phyloP scores from a whole-genome alignment of 495 filamentous ascomycete species.

The Geoglossum glabrum region DNA sequence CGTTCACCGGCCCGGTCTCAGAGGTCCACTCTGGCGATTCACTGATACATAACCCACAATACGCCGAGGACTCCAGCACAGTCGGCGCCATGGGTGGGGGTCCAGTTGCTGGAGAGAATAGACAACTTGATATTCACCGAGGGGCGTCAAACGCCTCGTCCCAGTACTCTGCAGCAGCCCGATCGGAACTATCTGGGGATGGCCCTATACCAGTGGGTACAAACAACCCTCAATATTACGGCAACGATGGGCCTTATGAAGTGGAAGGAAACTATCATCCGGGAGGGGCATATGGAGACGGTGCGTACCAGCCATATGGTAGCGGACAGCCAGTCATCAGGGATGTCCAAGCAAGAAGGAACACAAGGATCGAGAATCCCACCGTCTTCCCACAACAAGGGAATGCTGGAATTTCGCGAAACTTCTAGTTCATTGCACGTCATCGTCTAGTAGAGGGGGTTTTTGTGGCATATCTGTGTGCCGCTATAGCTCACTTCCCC shows the following conservation, averaged over 20 bases:
- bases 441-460: background rate
- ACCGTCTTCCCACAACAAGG: slow-evolving; percentile 69
- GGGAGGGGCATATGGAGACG: slow-evolving; percentile 20
- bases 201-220: slow-evolving; percentile 32
- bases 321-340: slow-evolving; percentile 63
- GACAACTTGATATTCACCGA: slow-evolving; percentile 49
- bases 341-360: slow-evolving; percentile 78
- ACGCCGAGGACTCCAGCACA: slow-evolving; percentile 17
- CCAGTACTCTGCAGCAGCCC: slow-evolving; percentile 65
- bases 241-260: slow-evolving; percentile 33
- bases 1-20: slow-evolving; percentile 33
- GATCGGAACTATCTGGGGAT: slow-evolving; percentile 71
- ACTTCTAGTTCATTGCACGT: slow-evolving; percentile 39
- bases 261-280: slow-evolving; percentile 27
- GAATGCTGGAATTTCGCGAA: slow-evolving; percentile 92
- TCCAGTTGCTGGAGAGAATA: slow-evolving; percentile 43
- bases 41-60: slow-evolving; percentile 21
- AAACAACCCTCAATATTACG: slow-evolving; percentile 24
- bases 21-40: slow-evolving; percentile 57
- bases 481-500: background rate
- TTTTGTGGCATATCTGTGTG: background rate
- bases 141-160: slow-evolving; percentile 94
- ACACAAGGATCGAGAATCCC: slow-evolving; percentile 85
- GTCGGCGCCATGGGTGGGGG: slow-evolving; percentile 52
- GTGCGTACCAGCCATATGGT: slow-evolving; percentile 20